Evolutionary conservation across 805 yeast genomes (phyloP).

Genomic region (Kockiozyma suomiensis): DNA sequence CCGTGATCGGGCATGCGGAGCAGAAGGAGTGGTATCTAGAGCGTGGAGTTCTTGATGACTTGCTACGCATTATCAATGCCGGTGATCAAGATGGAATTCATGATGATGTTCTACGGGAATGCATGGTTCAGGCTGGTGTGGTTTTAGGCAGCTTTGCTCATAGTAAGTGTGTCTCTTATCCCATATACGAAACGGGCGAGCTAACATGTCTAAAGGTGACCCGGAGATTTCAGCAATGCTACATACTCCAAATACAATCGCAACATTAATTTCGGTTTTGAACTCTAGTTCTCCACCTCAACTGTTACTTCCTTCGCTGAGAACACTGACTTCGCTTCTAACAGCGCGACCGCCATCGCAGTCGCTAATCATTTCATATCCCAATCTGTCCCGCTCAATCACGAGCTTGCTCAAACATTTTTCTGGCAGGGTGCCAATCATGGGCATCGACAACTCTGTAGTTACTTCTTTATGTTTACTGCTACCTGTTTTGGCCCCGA

Average conservation of each 20-base stretch:
- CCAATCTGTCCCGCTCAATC: constrained; percentile 10
- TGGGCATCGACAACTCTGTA: not conserved
- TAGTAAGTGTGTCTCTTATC: constrained; percentile 30
- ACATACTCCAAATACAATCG: constrained; percentile 6
- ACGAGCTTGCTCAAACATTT: constrained; percentile 9
- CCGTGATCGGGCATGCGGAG: constrained; percentile 43
- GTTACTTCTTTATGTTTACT: constrained; percentile 20
- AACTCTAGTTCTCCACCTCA: constrained; percentile 12
- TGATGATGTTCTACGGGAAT: constrained; percentile 11
- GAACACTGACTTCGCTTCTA: constrained; percentile 25
- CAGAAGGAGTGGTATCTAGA: constrained; percentile 37
- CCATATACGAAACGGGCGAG: not conserved
- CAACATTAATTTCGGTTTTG: constrained; percentile 15
- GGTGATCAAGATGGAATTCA: constrained; percentile 19
- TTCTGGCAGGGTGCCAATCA: not conserved
- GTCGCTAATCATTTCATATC: constrained; percentile 6
- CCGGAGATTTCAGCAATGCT: constrained; percentile 21
- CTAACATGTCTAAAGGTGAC: constrained; percentile 28
- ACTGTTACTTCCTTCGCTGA: constrained; percentile 19
- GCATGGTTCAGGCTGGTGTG: constrained; percentile 37
- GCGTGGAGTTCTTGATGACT: constrained; percentile 33
- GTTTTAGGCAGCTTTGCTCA: constrained; percentile 42
- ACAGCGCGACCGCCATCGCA: constrained; percentile 17
- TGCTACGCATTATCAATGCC: constrained; percentile 36
- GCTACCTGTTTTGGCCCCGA: constrained; percentile 22